Conservation (phyloP, 176 grass and related monocot species). For the Carex parvula region DNA sequence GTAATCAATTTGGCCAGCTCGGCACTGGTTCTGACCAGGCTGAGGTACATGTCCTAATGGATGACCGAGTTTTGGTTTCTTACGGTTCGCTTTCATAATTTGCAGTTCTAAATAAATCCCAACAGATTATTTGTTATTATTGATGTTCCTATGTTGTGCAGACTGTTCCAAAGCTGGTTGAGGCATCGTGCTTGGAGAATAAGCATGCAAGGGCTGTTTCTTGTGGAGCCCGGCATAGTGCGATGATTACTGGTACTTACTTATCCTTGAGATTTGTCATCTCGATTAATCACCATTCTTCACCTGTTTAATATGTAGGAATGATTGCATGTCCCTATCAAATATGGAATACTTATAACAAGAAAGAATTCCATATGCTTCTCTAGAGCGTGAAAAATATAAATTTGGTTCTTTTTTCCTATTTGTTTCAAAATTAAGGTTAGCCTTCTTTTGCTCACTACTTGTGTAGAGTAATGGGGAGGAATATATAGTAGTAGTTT, state of each 20-base stretch:
- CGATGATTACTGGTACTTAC: slow-evolving; percentile 81
- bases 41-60: slow-evolving; percentile 46
- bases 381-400: neutral
- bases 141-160: slow-evolving; percentile 36
- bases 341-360: neutral
- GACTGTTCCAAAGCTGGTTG: slow-evolving; percentile 85
- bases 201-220: slow-evolving; percentile 78
- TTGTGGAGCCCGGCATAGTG: slow-evolving; percentile 93
- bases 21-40: slow-evolving; percentile 96
- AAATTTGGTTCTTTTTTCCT: neutral
- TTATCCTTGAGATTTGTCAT: neutral
- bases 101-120: neutral
- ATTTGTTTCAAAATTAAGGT: neutral
- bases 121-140: neutral
- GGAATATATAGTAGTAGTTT: neutral
- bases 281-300: neutral
- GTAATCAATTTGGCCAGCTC: slow-evolving; percentile 97
- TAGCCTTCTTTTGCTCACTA: neutral
- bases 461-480: slow-evolving; percentile 10
- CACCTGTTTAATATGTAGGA: neutral
- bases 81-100: neutral
- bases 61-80: neutral
- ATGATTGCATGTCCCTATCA: neutral
- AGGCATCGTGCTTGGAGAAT: slow-evolving; percentile 78
- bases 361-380: neutral